phyloP scores from a whole-genome alignment of 352 stramenopile species.

The Peronospora destructor region DNA sequence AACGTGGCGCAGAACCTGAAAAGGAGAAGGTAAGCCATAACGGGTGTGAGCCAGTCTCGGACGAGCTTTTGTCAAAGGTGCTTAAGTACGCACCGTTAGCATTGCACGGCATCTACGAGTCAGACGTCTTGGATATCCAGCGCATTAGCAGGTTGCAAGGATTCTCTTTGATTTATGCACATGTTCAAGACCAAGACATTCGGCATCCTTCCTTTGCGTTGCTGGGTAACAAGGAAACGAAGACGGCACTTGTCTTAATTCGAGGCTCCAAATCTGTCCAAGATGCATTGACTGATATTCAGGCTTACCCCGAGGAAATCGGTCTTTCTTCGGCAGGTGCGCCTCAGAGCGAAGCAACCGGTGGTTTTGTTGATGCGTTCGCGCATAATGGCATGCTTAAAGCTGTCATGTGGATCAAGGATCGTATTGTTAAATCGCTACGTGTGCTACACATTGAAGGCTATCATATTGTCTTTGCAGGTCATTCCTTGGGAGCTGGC shows the following conservation, averaged over 20 bases:
- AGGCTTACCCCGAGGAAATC: conserved; percentile 75
- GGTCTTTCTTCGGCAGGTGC: conserved; percentile 35
- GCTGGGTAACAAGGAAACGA: conserved; percentile 71
- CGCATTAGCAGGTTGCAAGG: conserved; percentile 72
- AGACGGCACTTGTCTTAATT: conserved; percentile 72
- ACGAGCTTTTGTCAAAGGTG: conserved; percentile 64
- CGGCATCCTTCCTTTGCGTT: conserved; percentile 76
- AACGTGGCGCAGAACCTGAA: conserved; percentile 64
- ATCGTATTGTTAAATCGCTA: conserved; percentile 70
- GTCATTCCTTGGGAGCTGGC: conserved; percentile 73
- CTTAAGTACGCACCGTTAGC: conserved; percentile 71
- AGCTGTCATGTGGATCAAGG: conserved; percentile 83
- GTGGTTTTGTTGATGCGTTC: conserved; percentile 80
- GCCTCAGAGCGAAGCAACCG: conserved; percentile 37
- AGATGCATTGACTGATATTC: conserved; percentile 79
- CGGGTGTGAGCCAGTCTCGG: conserved; percentile 49
- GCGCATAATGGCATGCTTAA: conserved; percentile 84
- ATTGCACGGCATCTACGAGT: conserved; percentile 79
- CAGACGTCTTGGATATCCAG: conserved; percentile 80
- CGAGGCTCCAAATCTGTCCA: conserved; percentile 84
- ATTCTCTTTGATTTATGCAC: conserved; percentile 73
- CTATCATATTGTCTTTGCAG: conserved; percentile 76
- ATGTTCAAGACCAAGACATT: conserved; percentile 77
- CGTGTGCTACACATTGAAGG: conserved; percentile 66
- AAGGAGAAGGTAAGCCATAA: conserved; percentile 52